A percentile compares a stretch with the other conserved stretches of the same genome.
These are phyloP conservation scores for Xanthoconium separans DNA, from an alignment of 1,284 basidiomycete genomes.

Conservation along the genomic window DNA sequence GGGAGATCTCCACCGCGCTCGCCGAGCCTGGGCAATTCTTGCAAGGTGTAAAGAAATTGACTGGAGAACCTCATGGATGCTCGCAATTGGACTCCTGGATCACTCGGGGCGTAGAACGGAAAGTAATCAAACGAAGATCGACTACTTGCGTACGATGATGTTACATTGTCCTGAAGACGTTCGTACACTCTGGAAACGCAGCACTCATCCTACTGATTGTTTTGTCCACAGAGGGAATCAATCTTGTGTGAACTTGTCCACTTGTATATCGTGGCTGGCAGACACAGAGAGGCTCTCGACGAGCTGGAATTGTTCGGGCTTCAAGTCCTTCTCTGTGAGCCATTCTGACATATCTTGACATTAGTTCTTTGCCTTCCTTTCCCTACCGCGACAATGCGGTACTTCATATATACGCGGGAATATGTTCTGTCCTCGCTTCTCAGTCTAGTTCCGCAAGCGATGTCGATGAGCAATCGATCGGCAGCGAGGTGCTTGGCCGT, in stretches of 20 bases:
- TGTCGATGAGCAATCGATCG: constrained; percentile 6
- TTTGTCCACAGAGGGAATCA: constrained; percentile 55
- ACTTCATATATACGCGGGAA: constrained; percentile 80
- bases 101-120: constrained; percentile 33
- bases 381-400: constrained; percentile 81
- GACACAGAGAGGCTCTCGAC: constrained; percentile 71
- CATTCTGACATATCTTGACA: constrained; percentile 9
- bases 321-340: constrained; percentile 1
- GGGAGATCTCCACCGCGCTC: constrained; percentile 65
- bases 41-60: constrained; percentile 81
- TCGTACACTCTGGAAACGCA: constrained; percentile 24
- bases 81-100: constrained; percentile 60
- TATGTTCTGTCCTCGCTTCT: constrained; percentile 64
- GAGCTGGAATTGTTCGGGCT: constrained; percentile 77
- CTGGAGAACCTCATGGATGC: constrained; percentile 76
- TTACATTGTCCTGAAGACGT: constrained; percentile 65
- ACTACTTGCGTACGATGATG: constrained; percentile 68
- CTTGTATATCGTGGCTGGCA: constrained; percentile 56
- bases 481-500: constrained; percentile 45
- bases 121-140: constrained; percentile 41
- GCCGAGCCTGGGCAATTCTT: constrained; percentile 77
- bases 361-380: constrained; percentile 79
- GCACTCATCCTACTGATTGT: constrained; percentile 14
- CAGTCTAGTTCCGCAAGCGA: constrained; percentile 33
- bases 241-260: constrained; percentile 77